phyloP scores from a whole-genome alignment of 768 basidiomycete genomes.

The Termitomyces sp. region DNA sequence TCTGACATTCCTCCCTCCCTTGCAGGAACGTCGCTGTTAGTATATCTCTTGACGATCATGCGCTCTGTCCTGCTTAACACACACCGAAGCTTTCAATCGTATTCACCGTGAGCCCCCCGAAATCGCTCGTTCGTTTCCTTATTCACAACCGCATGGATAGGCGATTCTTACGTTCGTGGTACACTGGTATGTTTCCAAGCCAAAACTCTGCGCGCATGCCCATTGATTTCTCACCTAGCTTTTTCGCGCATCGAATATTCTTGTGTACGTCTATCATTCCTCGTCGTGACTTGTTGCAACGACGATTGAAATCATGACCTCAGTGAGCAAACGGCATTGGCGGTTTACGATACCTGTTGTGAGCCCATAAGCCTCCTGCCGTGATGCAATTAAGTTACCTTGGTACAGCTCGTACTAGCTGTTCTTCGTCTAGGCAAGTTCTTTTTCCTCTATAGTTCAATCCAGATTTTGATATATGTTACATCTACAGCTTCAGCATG shows the following conservation, averaged over 20 bases:
- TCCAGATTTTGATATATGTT: not conserved
- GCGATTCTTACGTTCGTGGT: conserved; percentile 39
- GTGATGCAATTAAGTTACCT: not conserved
- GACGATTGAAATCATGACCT: not conserved
- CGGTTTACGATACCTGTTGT: conserved; percentile 22
- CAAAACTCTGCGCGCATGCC: not conserved
- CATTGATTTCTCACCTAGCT: conserved; percentile 18
- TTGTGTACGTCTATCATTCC: conserved; percentile 14
- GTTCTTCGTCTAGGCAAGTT: conserved; percentile 21
- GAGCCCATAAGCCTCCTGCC: not conserved
- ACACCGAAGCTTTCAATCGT: conserved; percentile 17
- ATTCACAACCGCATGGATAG: conserved; percentile 14
- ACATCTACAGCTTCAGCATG: conserved; percentile 15
- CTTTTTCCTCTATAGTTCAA: not conserved
- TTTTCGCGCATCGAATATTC: conserved; percentile 33
- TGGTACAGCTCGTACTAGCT: conserved; percentile 17
- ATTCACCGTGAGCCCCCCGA: conserved; percentile 21
- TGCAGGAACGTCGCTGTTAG: conserved; percentile 18
- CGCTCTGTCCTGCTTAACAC: not conserved
- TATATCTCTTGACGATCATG: not conserved
- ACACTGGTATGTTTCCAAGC: conserved; percentile 30
- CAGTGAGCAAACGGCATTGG: conserved; percentile 24
- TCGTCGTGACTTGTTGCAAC: not conserved
- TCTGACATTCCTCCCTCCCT: not conserved
- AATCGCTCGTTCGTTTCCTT: too few species aligned